A percentile compares a stretch with the other conserved stretches of the same genome.
phyloP scores from a whole-genome alignment of 2,329 filamentous ascomycete genomes.

The Aspergillus hortae region DNA sequence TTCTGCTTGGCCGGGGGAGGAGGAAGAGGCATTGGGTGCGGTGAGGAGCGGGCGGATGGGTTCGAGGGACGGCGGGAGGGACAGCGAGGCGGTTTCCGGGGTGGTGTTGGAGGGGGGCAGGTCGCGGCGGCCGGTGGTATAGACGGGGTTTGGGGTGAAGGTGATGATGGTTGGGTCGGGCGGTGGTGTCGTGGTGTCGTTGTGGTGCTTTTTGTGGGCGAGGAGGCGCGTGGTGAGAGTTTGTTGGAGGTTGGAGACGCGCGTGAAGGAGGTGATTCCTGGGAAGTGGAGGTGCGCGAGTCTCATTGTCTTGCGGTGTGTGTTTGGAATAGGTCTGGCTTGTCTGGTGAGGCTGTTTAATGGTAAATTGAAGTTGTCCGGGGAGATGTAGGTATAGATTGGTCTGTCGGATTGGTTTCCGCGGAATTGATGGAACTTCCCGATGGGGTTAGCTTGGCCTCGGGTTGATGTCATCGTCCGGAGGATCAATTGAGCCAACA shows the following conservation, averaged over 20 bases:
- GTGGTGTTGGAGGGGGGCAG: conserved; percentile 39
- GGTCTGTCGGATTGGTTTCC: not conserved
- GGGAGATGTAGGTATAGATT: not conserved
- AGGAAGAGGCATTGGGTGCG: conserved; percentile 10
- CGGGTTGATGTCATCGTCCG: not conserved
- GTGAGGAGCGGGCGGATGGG: conserved; percentile 35
- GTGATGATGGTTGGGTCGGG: conserved; percentile 72
- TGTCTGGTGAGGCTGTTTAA: not conserved
- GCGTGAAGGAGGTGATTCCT: conserved; percentile 51
- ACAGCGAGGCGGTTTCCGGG: conserved; percentile 27
- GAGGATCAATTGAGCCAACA: no score
- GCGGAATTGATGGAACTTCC: not conserved
- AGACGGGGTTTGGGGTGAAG: conserved; percentile 78
- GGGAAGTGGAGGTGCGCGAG: conserved; percentile 61
- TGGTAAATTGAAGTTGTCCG: not conserved
- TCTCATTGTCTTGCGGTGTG: conserved; percentile 38
- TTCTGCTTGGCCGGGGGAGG: conserved; percentile 45
- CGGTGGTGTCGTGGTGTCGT: conserved; percentile 26
- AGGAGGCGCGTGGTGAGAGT: conserved; percentile 56
- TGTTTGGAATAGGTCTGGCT: not conserved
- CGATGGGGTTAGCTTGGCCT: not conserved
- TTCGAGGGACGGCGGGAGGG: conserved; percentile 34
- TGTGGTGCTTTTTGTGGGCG: conserved; percentile 53
- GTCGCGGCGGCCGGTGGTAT: conserved; percentile 86
- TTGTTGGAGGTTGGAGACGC: conserved; percentile 56